phyloP scores from a whole-genome alignment of 2,329 filamentous ascomycete species.

The Phoma herbarum region DNA sequence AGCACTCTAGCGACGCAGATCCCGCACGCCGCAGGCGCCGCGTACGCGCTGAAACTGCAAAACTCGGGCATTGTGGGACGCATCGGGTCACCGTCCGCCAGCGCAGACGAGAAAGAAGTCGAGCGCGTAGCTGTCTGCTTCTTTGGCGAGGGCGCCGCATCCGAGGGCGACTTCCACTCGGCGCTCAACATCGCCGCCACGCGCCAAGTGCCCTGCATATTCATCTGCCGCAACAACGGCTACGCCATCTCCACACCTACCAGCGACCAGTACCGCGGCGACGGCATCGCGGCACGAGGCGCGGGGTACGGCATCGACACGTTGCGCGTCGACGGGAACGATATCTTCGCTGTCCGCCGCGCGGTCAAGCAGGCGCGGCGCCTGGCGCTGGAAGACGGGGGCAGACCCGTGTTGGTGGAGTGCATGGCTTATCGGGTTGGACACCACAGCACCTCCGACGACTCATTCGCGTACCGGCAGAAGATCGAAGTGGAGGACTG shows the following conservation, averaged over 20 bases:
- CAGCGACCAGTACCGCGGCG: conserved; percentile 88
- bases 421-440: conserved; percentile 98
- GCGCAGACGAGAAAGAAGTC: not conserved
- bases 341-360: conserved; percentile 87
- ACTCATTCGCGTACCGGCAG: conserved; percentile 95
- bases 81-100: conserved; percentile 49
- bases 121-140: conserved; percentile 78
- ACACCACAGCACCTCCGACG: conserved; percentile 95
- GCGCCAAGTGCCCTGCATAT: conserved; percentile 84
- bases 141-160: conserved; percentile 90
- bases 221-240: conserved; percentile 92
- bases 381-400: conserved; percentile 81
- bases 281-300: conserved; percentile 87
- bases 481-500: conserved; percentile 93
- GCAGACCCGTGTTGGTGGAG: conserved; percentile 85
- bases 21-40: conserved; percentile 85
- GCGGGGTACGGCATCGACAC: conserved; percentile 95
- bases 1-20: conserved; percentile 89
- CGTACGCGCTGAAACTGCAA: conserved; percentile 87
- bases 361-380: conserved; percentile 79
- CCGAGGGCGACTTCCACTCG: conserved; percentile 91
- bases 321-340: conserved; percentile 91
- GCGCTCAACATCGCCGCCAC: conserved; percentile 92
- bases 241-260: conserved; percentile 92
- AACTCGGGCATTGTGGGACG: conserved; percentile 71